Evolutionary conservation across 2,329 filamentous ascomycete species (phyloP), one percentile per base, ranked within the genome.

Genomic region (Botrytis deweyae): DNA sequence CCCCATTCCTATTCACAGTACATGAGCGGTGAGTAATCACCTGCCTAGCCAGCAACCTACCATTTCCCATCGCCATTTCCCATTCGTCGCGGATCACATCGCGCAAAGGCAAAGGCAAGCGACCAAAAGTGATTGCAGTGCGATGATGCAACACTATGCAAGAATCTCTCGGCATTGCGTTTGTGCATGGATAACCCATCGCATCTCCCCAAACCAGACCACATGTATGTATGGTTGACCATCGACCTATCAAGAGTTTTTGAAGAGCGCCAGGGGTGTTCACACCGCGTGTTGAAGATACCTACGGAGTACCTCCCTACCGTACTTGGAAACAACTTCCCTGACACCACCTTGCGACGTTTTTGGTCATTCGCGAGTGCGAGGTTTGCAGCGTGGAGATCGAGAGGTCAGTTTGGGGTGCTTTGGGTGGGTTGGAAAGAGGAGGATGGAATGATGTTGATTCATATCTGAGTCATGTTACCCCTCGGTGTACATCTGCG

Each of bases 241-340:
- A 29, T 58, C 14, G 49, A 58, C n/a, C 52, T 58, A 58, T 58
- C 52, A 58, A 18, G 52, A 58, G 29, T 16, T 58, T 29, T 29
- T 29, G n/a, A 29, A 18, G 25, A 4, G 52, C n/a, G 16, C 3
- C 52, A 58, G n/a, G 52, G 52, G 52, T 58, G 12, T 29, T 18
- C n/a, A 58, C 52, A 58, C 52, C 52, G 52, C 52, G 52, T 58
- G 52, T 58, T 58, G 52, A 58, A 58, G n/a, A 58, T 58, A 29
- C n/a, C 52, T 33, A 33, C 29, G 1, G 29, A 29, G 29, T 49
- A 44, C 42, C 42, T 44, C 18, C 46, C 46, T 49, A 49, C 46
- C 46, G 8, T 10, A 58, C 52, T 29, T 18, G 18, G n/a, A 18
- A 58, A 4, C n/a, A 58, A 29, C n/a, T 18, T 58, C n/a, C n/a